These are phyloP conservation scores for Tephrocybe sp. DNA, from an alignment of 768 basidiomycete species.

Conservation along the genomic window DNA sequence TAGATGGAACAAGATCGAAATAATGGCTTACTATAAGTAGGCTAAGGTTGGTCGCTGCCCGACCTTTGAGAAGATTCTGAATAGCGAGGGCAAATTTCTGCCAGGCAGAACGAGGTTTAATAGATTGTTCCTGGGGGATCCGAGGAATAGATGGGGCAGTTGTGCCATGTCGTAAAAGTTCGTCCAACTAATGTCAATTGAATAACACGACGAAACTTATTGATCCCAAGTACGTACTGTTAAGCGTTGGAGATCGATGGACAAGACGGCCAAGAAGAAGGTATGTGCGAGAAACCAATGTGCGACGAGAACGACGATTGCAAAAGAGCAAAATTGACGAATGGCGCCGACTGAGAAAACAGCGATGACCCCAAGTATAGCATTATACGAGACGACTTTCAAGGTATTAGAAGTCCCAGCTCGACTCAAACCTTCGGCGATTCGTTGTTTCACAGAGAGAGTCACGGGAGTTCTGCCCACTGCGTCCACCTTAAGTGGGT, in stretches of 20 bases:
- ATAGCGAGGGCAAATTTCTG: constrained; percentile 38
- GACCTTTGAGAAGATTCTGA: constrained; percentile 57
- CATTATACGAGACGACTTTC: constrained; percentile 87
- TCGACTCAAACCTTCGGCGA: constrained; percentile 85
- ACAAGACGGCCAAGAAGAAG: constrained; percentile 92
- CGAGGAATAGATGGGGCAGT: constrained; percentile 43
- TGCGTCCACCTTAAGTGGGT: constrained; percentile 89
- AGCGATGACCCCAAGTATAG: constrained; percentile 74
- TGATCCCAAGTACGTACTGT: constrained; percentile 50
- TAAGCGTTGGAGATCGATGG: constrained; percentile 93
- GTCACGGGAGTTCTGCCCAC: constrained; percentile 85
- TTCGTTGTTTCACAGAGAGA: constrained; percentile 86
- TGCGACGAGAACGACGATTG: constrained; percentile 90
- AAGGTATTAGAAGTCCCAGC: constrained; percentile 92
- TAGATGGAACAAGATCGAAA: constrained; percentile 11
- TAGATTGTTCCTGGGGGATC: constrained; percentile 26
- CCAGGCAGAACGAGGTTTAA: constrained; percentile 44
- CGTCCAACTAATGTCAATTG: constrained; percentile 60
- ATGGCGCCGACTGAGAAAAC: constrained; percentile 78
- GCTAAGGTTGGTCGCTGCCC: constrained; percentile 77
- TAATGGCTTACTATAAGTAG: constrained; percentile 62
- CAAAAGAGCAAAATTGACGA: constrained; percentile 91
- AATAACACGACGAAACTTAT: neutral
- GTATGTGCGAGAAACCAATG: constrained; percentile 98
- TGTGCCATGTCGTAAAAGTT: constrained; percentile 75